Evolutionary conservation across 345 rosid genomes (phyloP), one percentile per base, ranked within the genome.

Genomic region (Barbarea vulgaris): DNA sequence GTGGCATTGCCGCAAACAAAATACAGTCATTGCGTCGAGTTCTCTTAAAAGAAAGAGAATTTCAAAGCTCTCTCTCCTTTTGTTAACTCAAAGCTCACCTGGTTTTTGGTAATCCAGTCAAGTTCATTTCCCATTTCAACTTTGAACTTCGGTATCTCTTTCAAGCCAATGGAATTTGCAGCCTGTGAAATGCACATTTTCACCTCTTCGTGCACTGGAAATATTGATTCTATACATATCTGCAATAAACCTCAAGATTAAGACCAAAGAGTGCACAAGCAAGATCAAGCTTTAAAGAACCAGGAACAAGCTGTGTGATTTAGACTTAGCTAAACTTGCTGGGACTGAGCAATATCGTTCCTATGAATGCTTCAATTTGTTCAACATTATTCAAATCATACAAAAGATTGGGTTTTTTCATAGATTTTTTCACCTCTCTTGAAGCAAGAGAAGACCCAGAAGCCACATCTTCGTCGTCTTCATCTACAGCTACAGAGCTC

Each of bases 71-170:
- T 0, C 14, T 18, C 5, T 18, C 5, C n/a, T 33, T 19, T 54
- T 44, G 53, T 52, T 42, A 30, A 66, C 58, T 30, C 28, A 68
- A 21, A 14, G 4, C 48, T 65, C 64, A 87, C 98, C 95, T 87
- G 94, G 77, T 81, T 81, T 79, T 91, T 86, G 82, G 65, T 79
- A 39, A 89, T 69, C 97, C 97, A 94, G 78, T 89, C 89, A 17
- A 14, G 72, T 50, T 85, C 91, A 68, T 83, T 88, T 33, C 87
- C 93, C 68, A 47, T 65, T 80, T 87, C 72, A 73, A 91, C 88
- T 70, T 88, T 86, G 77, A 84, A 91, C 4, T 21, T 39, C 0
- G 93, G 96, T 62, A 82, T 81, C 64, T 84, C 82, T 77, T 89
- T 78, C 83, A 94, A 83, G 72, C 97, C 95, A 64, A 87, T 67